Percentiles rank a stretch among this genome's conserved stretches.
Conservation (phyloP, 495 filamentous ascomycete genomes). For the Oleoguttula mirabilis region DNA sequence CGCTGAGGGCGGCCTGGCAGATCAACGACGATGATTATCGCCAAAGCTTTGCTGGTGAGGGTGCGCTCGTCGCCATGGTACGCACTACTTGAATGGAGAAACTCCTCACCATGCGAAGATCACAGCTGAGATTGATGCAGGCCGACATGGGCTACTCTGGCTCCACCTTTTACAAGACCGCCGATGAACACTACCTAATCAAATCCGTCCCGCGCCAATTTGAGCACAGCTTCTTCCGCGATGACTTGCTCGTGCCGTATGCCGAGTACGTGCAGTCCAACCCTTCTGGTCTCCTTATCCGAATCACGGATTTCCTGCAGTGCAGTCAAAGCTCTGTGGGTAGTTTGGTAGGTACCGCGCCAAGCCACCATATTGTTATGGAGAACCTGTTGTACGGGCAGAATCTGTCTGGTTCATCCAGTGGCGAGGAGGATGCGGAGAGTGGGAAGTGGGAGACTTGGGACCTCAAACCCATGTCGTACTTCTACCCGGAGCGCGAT, state of each 20-base stretch:
- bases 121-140: slow-evolving; percentile 31
- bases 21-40: slow-evolving; percentile 44
- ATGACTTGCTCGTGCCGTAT: slow-evolving; percentile 50
- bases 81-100: neutral
- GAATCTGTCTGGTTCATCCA: slow-evolving; percentile 28
- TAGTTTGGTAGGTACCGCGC: slow-evolving; percentile 39
- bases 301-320: slow-evolving; percentile 55
- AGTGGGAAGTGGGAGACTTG: slow-evolving; percentile 50
- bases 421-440: slow-evolving; percentile 17
- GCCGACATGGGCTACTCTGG: slow-evolving; percentile 51
- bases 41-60: slow-evolving; percentile 34
- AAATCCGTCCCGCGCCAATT: slow-evolving; percentile 56
- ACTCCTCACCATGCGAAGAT: slow-evolving; percentile 20
- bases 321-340: slow-evolving; percentile 43
- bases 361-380: slow-evolving; percentile 61
- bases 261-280: slow-evolving; percentile 46
- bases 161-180: slow-evolving; percentile 56
- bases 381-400: slow-evolving; percentile 54
- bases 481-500: slow-evolving; percentile 62
- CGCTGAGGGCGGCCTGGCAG: slow-evolving; percentile 33
- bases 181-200: slow-evolving; percentile 48
- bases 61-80: neutral
- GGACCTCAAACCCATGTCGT: slow-evolving; percentile 58
- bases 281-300: slow-evolving; percentile 47
- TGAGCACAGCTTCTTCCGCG: slow-evolving; percentile 55